Percentiles rank a stretch among this genome's conserved stretches.
phyloP scores from a whole-genome alignment of 805 yeast species.

The Zygotorulaspora florentina region DNA sequence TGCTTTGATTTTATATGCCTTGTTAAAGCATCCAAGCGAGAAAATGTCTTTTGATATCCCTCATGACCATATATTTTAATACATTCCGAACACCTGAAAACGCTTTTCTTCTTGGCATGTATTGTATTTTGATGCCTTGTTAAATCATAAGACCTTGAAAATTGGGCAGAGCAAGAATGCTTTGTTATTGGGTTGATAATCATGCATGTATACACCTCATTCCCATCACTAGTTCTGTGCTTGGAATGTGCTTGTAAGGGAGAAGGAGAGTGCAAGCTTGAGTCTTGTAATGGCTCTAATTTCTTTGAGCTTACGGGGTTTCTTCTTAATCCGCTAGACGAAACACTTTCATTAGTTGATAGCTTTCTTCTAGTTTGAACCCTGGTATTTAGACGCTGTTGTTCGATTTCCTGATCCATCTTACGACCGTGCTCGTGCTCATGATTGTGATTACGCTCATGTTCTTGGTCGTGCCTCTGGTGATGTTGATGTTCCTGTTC shows the following conservation, averaged over 20 bases:
- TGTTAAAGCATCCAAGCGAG: slow-evolving; percentile 90
- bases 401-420: background rate
- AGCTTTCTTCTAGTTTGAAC: slow-evolving; percentile 1
- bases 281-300: background rate
- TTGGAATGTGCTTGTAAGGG: slow-evolving; percentile 3
- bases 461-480: background rate
- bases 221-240: slow-evolving; percentile 2
- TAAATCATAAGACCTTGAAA: slow-evolving; percentile 91
- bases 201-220: slow-evolving; percentile 20
- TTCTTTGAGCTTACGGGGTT: slow-evolving; percentile 1
- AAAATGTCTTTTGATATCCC: slow-evolving; percentile 68
- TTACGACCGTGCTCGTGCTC: background rate
- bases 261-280: slow-evolving; percentile 6
- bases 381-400: background rate
- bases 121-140: slow-evolving; percentile 95
- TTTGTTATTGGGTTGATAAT: slow-evolving; percentile 26
- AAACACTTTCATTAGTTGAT: background rate
- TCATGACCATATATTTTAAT: slow-evolving; percentile 42
- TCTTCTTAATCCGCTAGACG: slow-evolving; percentile 1
- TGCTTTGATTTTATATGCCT: slow-evolving; percentile 93
- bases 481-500: background rate
- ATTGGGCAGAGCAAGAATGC: slow-evolving; percentile 41
- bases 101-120: slow-evolving; percentile 82
- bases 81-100: slow-evolving; percentile 83
- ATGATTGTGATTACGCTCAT: too few relatives aligned